These are phyloP conservation scores for Bidens hawaiensis DNA, from an alignment of 140 eudicot genomes.

Conservation along the genomic window DNA sequence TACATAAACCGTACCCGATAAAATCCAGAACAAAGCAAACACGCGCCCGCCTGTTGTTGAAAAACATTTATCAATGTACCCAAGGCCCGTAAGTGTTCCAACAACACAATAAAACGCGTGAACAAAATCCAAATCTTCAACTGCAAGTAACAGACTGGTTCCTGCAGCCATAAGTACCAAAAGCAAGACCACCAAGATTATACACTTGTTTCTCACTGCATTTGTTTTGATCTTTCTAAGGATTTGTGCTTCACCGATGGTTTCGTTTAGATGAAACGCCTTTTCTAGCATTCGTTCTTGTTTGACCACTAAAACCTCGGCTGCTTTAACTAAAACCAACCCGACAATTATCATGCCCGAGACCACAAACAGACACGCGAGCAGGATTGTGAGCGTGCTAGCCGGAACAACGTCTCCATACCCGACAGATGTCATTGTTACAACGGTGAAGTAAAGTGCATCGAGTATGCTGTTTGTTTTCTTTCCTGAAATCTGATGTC, in stretches of 20 bases:
- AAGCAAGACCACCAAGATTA: slow-evolving; percentile 17
- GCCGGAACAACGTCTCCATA: slow-evolving; percentile 84
- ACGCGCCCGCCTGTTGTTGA: slow-evolving; percentile 67
- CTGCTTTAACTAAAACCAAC: slow-evolving; percentile 60
- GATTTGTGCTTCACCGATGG: slow-evolving; percentile 44
- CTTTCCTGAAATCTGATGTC: slow-evolving; percentile 48
- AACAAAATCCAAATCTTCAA: slow-evolving; percentile 55
- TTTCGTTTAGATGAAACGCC: slow-evolving; percentile 52
- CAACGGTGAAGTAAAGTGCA: slow-evolving; percentile 81
- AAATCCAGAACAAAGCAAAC: slow-evolving; percentile 81
- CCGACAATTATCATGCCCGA: slow-evolving; percentile 66
- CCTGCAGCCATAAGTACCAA: slow-evolving; percentile 54
- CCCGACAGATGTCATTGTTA: slow-evolving; percentile 91
- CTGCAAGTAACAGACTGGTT: slow-evolving; percentile 41
- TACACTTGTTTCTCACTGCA: background rate
- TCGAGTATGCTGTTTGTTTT: slow-evolving; percentile 64
- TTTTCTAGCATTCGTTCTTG: slow-evolving; percentile 62
- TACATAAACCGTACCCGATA: slow-evolving; percentile 71
- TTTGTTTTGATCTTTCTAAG: slow-evolving; percentile 54
- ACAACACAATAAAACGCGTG: background rate
- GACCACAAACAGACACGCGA: slow-evolving; percentile 67
- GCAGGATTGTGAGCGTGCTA: slow-evolving; percentile 14
- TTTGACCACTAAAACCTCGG: slow-evolving; percentile 77
- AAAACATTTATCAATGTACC: background rate
- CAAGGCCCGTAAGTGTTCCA: background rate